A percentile compares a stretch with the other conserved stretches of the same genome.
These are phyloP conservation scores for Aspergillus nidulans DNA, from an alignment of 495 filamentous ascomycete genomes.

Conservation along the genomic window DNA sequence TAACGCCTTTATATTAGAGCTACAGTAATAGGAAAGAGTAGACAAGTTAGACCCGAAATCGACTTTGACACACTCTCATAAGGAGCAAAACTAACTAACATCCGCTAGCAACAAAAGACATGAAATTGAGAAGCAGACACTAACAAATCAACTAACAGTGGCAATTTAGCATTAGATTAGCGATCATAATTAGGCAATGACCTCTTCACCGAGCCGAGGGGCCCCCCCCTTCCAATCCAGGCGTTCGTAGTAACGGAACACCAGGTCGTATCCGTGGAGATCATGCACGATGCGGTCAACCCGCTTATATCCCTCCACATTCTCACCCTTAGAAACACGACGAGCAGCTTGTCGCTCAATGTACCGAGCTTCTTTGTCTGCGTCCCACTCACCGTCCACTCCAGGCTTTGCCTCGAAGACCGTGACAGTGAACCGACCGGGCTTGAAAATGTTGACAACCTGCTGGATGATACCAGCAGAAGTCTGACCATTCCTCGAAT, in stretches of 20 bases:
- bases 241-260: constrained; percentile 95
- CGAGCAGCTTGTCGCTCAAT: constrained; percentile 43
- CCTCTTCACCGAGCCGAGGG: constrained; percentile 65
- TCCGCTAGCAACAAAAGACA: background rate
- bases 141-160: constrained; percentile 7
- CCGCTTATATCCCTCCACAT: constrained; percentile 79
- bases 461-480: constrained; percentile 89
- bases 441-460: constrained; percentile 92
- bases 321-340: constrained; percentile 69
- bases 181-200: constrained; percentile 1
- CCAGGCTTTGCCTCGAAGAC: constrained; percentile 84
- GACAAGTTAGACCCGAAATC: background rate
- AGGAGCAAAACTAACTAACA: background rate
- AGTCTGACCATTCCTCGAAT: constrained; percentile 78
- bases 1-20: too few relatives aligned
- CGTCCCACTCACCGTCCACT: constrained; percentile 33
- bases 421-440: constrained; percentile 93
- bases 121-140: background rate
- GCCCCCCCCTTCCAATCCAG: constrained; percentile 82
- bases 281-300: constrained; percentile 96
- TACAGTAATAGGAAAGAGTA: background rate
- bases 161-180: background rate
- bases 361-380: constrained; percentile 37
- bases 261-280: constrained; percentile 93
- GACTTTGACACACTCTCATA: background rate